These are phyloP conservation scores for Dendrobium nobile DNA, from an alignment of 106 monocot species.

Conservation along the genomic window DNA sequence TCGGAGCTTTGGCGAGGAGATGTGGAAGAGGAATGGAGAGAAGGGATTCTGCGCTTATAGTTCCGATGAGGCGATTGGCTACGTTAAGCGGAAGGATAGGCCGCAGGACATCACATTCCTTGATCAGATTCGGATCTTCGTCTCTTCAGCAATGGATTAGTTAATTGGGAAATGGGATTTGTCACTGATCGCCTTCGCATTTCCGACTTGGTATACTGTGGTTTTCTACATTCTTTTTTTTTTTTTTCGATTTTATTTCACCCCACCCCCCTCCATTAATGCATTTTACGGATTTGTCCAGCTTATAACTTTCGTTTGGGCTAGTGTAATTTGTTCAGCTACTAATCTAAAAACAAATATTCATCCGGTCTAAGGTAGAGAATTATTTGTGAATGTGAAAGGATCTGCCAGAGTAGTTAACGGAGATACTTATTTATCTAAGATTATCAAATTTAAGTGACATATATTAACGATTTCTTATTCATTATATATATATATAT, in stretches of 20 bases:
- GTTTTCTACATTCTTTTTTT: not conserved
- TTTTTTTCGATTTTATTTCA: not conserved
- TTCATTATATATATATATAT: no score
- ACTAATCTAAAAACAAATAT: no score
- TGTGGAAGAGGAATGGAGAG: conserved; percentile 58
- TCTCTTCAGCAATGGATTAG: conserved; percentile 9
- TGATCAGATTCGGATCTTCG: conserved; percentile 64
- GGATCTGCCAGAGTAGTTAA: no score
- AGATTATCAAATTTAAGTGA: no score
- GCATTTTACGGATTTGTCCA: no score
- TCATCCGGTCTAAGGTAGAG: no score
- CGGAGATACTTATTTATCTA: no score
- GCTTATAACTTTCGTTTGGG: no score
- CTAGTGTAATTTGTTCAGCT: no score
- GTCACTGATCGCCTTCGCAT: not conserved
- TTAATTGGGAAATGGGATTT: not conserved
- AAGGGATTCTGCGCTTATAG: conserved; percentile 47
- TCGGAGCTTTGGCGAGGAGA: conserved; percentile 46
- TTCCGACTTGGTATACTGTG: not conserved
- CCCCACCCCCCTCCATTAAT: not conserved
- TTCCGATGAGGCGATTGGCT: conserved; percentile 48
- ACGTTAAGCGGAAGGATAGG: conserved; percentile 67
- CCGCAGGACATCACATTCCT: conserved; percentile 69
- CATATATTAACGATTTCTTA: no score
- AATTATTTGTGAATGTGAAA: no score